Evolutionary conservation across 768 basidiomycete genomes (phyloP).

Genomic region (Xerocomus brunneocitrinus): DNA sequence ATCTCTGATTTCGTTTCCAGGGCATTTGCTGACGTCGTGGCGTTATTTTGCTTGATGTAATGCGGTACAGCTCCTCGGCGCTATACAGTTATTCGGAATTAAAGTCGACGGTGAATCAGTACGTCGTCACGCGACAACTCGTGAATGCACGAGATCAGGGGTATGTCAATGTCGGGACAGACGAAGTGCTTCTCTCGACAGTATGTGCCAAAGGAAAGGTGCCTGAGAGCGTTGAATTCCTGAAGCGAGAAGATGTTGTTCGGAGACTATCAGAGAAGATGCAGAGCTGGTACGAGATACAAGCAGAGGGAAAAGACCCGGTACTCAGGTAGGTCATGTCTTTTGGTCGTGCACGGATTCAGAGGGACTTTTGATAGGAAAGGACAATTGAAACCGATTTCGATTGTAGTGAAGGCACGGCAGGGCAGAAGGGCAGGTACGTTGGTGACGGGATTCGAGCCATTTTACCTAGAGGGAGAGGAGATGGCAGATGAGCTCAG

Average conservation of each 20-base stretch:
- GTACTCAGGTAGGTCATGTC: conserved; percentile 50
- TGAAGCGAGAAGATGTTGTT: conserved; percentile 63
- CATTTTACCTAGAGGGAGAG: conserved; percentile 64
- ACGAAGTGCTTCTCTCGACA: conserved; percentile 39
- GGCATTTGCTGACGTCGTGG: not conserved
- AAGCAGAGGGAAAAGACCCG: conserved; percentile 49
- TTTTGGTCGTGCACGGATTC: not conserved
- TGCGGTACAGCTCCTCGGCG: conserved; percentile 39
- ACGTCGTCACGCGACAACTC: conserved; percentile 57
- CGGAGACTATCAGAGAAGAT: conserved; percentile 55
- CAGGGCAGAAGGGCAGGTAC: conserved; percentile 78
- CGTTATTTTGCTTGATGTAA: not conserved
- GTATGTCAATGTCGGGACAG: conserved; percentile 57
- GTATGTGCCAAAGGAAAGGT: conserved; percentile 34
- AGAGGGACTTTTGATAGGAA: conserved; percentile 47
- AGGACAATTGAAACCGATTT: conserved; percentile 67
- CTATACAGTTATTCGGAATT: conserved; percentile 58
- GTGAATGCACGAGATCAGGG: conserved; percentile 63
- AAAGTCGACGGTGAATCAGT: conserved; percentile 52
- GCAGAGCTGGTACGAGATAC: conserved; percentile 74
- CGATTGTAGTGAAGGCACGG: conserved; percentile 64
- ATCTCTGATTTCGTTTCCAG: not conserved
- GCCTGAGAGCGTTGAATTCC: conserved; percentile 40
- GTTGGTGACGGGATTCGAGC: conserved; percentile 74
- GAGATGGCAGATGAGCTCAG: conserved; percentile 76